Base-by-base conservation (phyloP, 192 early-diverging fungal genomes). In the Helicostylum pulchrum region DNA sequence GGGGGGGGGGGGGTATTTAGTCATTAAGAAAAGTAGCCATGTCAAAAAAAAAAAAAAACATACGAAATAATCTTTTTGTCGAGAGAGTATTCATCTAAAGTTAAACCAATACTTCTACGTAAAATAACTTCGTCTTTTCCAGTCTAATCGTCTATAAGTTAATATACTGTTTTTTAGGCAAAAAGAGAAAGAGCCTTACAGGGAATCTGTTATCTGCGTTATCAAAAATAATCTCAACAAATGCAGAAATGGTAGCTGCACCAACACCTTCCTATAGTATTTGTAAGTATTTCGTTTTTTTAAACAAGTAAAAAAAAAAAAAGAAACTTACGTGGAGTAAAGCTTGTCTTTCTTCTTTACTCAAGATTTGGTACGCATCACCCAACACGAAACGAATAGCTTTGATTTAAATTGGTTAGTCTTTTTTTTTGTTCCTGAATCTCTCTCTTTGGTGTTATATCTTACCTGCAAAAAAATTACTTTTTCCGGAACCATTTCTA, bases 71-170 rank as follows among this genome's bases (percentile, higher is more conserved):
- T 90, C 74, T 97, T 98, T 55, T 87, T 84, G 67, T 99, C 97
- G 32, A 99, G 70, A n/a, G 94, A 92, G 70, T 98, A 99, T 80
- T 99, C 97, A 65, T 99, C 97, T 73, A 98, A 96, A 65, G 96
- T 96, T 56, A 93, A 71, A 0, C 97, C 97, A 71, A 99, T 95
- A 15, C 92, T 99, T 53, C 97, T 85, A 53, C 95, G 81, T 64
- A 99, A 74, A 5, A 93, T 83, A 1, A 97, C 87, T 66, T 95
- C 91, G 3, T 94, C 90, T 64, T 92, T 94, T 43, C 93, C 94
- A 0, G 93, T 96, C 85, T 90, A 71, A 36, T 10, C 7, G 45
- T 44, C 3, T 20, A 59, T 46, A 26, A 68, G 59, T 47, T 20
- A 26, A 2, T 26, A 59, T 23, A 62, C 36, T 0, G 15, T 39